phyloP scores from a whole-genome alignment of 2,329 filamentous ascomycete species.

The Tolypocladium guangdongense region DNA sequence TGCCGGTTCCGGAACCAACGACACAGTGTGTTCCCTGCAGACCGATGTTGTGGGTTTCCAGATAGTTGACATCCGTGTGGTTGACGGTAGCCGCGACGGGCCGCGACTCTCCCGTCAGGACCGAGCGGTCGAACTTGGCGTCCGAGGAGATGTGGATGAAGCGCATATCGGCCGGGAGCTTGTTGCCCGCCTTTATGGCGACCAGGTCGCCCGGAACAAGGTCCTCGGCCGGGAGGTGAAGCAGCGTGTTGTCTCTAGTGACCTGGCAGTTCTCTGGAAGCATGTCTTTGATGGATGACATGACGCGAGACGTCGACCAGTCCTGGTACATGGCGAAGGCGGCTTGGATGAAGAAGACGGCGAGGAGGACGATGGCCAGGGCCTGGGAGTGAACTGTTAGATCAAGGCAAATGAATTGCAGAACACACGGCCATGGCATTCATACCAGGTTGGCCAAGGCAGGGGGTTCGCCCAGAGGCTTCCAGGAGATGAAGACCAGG shows the following conservation, averaged over 20 bases:
- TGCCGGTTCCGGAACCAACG: slow-evolving; percentile 52
- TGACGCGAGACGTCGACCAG: slow-evolving; percentile 65
- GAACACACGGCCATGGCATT: neutral
- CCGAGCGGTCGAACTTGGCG: slow-evolving; percentile 60
- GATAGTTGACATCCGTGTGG: slow-evolving; percentile 61
- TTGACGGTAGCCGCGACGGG: slow-evolving; percentile 53
- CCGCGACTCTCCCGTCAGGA: slow-evolving; percentile 58
- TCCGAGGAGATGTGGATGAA: slow-evolving; percentile 59
- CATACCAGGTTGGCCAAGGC: slow-evolving; percentile 49
- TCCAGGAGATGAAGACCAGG: slow-evolving; percentile 68
- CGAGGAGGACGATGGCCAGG: slow-evolving; percentile 59
- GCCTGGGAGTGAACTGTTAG: slow-evolving; percentile 25
- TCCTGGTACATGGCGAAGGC: slow-evolving; percentile 63
- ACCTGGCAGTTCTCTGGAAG: slow-evolving; percentile 62
- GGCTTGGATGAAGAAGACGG: slow-evolving; percentile 60
- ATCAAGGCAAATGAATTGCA: neutral
- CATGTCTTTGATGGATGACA: slow-evolving; percentile 72
- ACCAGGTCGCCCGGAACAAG: slow-evolving; percentile 65
- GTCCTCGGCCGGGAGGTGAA: slow-evolving; percentile 40
- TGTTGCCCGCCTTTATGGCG: slow-evolving; percentile 59
- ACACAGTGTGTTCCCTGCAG: slow-evolving; percentile 73
- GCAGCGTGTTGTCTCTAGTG: slow-evolving; percentile 45
- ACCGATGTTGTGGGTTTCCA: slow-evolving; percentile 67
- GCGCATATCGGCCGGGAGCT: slow-evolving; percentile 62
- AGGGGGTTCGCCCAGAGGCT: slow-evolving; percentile 61